Conservation (phyloP, 208 protist genomes). For the Phytomonas francai region DNA sequence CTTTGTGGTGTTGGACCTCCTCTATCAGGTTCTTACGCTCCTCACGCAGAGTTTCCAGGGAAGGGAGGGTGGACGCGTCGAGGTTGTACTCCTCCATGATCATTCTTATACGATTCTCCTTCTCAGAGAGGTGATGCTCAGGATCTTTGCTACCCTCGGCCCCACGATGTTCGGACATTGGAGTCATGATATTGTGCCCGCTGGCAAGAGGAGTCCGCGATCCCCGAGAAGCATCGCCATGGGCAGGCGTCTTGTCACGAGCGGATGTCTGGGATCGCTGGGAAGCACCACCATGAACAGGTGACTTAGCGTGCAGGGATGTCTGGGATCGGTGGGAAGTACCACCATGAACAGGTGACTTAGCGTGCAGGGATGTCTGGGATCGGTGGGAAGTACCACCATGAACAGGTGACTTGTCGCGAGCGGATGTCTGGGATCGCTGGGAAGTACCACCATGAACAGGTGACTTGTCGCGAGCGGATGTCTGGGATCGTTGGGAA, state of each 20-base stretch:
- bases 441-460: neutral
- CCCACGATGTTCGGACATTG: neutral
- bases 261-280: neutral
- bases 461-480: neutral
- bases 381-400: neutral
- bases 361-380: neutral
- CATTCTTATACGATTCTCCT: conserved; percentile 21
- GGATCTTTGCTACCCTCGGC: neutral
- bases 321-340: neutral
- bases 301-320: neutral
- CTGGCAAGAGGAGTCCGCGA: neutral
- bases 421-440: neutral
- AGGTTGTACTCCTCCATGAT: conserved; percentile 18
- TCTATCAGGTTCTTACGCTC: conserved; percentile 46
- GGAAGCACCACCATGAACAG: neutral
- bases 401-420: neutral
- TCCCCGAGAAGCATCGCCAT: neutral
- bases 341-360: neutral
- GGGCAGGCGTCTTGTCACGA: too few species aligned
- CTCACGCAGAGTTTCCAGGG: conserved; percentile 38
- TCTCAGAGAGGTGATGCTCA: conserved; percentile 16
- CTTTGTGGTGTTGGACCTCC: conserved; percentile 66
- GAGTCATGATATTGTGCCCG: neutral
- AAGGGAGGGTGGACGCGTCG: conserved; percentile 20
- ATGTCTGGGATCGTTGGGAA: neutral